Evolutionary conservation across 83 land plant genomes (phyloP).

Genomic region (Diphasiastrum complanatum): DNA sequence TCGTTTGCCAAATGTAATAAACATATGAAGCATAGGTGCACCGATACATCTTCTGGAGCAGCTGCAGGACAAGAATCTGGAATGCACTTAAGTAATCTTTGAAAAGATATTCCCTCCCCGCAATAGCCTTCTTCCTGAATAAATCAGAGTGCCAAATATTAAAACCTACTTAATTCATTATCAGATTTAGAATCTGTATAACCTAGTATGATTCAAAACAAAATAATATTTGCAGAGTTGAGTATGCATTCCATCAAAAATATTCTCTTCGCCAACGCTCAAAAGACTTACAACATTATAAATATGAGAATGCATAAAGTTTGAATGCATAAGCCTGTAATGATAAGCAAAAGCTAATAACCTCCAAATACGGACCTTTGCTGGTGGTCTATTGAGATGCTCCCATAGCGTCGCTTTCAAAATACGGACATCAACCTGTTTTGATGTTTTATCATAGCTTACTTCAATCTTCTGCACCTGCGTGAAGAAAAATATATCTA

Average conservation of each 20-base stretch:
- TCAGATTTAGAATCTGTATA: no score
- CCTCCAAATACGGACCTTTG: not conserved
- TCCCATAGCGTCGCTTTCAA: slow-evolving; percentile 76
- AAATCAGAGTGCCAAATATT: not conserved
- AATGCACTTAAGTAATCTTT: slow-evolving; percentile 5
- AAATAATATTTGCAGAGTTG: no score
- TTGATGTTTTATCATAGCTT: slow-evolving; percentile 79
- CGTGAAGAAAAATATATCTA: not conserved
- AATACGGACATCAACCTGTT: slow-evolving; percentile 87
- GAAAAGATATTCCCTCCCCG: slow-evolving; percentile 7
- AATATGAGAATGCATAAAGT: not conserved
- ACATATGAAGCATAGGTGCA: slow-evolving; percentile 26
- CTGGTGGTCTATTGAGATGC: slow-evolving; percentile 33
- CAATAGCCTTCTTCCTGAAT: not conserved
- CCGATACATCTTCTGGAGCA: slow-evolving; percentile 18
- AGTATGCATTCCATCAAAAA: no score
- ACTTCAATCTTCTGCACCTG: slow-evolving; percentile 86
- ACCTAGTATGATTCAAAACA: no score
- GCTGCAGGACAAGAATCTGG: slow-evolving; percentile 10
- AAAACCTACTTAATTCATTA: not conserved
- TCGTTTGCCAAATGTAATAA: slow-evolving; percentile 22
- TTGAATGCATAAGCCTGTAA: no score
- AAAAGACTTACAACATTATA: not conserved
- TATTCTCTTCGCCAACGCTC: not conserved
- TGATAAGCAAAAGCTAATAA: no score